phyloP scores from a whole-genome alignment of 1,284 basidiomycete genomes.

The Puccinia brachypodii region DNA sequence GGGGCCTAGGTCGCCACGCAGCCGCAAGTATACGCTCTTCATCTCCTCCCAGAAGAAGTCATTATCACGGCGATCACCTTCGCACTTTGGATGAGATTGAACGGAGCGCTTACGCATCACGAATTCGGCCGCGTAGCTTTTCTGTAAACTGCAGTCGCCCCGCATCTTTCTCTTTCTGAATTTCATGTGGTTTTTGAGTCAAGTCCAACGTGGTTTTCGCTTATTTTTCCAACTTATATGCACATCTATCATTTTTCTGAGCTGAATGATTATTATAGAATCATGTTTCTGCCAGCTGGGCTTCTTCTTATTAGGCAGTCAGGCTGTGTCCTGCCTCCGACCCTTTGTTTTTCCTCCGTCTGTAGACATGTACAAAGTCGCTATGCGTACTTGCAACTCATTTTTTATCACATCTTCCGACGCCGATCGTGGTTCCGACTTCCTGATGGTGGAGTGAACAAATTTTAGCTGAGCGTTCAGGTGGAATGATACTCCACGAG shows the following conservation, averaged over 20 bases:
- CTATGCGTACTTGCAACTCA: background rate
- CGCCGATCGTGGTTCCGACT: too few species aligned
- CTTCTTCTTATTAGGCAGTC: background rate
- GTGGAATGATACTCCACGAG: too few species aligned
- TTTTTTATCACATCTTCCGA: background rate
- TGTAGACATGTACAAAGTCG: background rate
- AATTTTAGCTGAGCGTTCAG: too few species aligned
- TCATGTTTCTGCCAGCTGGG: background rate
- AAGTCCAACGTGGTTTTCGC: background rate
- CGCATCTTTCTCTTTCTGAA: background rate
- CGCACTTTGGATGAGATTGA: background rate
- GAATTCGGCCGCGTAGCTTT: background rate
- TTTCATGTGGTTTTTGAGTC: background rate
- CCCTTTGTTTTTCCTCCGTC: background rate
- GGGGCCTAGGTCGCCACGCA: background rate
- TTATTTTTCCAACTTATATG: background rate
- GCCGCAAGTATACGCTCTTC: background rate
- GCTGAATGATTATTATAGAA: background rate
- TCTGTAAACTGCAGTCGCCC: background rate
- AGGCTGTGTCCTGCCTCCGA: background rate
- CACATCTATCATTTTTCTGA: background rate
- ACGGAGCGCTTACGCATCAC: background rate
- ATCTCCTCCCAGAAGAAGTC: background rate
- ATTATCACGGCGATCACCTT: background rate
- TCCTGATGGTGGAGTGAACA: too few species aligned